These are phyloP conservation scores for Diaporthe nobilis DNA, from an alignment of 2,329 filamentous ascomycete genomes.

Conservation along the genomic window DNA sequence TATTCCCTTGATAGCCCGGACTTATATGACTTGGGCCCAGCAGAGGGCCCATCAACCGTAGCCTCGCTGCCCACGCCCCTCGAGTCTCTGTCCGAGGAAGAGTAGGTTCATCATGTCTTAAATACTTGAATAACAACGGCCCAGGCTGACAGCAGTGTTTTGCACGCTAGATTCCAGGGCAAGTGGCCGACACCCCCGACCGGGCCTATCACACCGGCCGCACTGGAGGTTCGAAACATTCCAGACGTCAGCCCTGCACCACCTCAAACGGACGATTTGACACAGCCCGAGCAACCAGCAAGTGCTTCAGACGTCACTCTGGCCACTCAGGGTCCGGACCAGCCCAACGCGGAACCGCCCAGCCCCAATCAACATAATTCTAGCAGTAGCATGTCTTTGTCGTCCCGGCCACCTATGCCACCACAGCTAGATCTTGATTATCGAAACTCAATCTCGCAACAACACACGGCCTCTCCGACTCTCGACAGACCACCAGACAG, in stretches of 20 bases:
- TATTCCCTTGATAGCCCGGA: constrained; percentile 73
- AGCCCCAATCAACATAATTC: constrained; percentile 55
- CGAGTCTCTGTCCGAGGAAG: constrained; percentile 36
- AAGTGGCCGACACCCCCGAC: constrained; percentile 42
- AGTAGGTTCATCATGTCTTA: constrained; percentile 37
- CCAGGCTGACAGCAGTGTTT: constrained; percentile 45
- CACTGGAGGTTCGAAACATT: constrained; percentile 54
- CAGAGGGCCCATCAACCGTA: constrained; percentile 55
- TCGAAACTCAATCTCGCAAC: constrained; percentile 51
- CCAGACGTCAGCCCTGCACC: constrained; percentile 58
- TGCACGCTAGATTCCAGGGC: constrained; percentile 38
- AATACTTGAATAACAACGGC: constrained; percentile 22
- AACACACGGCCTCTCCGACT: constrained; percentile 45
- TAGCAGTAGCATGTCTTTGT: constrained; percentile 62
- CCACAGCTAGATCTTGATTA: constrained; percentile 67
- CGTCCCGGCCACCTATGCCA: constrained; percentile 64
- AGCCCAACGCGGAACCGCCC: constrained; percentile 43
- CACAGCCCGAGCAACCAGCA: constrained; percentile 55
- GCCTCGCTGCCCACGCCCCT: constrained; percentile 39
- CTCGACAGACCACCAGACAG: constrained; percentile 44
- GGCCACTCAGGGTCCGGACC: constrained; percentile 49
- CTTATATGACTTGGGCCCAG: constrained; percentile 63
- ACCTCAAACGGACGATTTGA: constrained; percentile 57
- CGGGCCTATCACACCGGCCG: constrained; percentile 44
- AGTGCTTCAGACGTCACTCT: constrained; percentile 60